Conservation (phyloP, 208 protist genomes). For the Wallacemonas sp. region DNA sequence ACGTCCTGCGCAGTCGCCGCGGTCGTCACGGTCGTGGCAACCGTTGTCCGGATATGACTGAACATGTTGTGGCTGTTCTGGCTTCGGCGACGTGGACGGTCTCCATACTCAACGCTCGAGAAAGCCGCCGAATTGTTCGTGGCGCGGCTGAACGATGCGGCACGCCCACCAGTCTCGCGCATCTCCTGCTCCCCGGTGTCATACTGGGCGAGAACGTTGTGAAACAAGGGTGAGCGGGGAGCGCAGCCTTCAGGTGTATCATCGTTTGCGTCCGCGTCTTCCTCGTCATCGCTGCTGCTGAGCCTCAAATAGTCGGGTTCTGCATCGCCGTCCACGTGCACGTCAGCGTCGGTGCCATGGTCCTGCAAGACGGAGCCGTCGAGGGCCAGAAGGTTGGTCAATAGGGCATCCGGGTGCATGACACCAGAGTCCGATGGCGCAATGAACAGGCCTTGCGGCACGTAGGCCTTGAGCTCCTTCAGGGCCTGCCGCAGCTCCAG, state of each 20-base stretch:
- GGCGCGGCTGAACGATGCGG: not conserved
- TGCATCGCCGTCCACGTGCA: slow-evolving; percentile 13
- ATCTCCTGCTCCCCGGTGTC: no score
- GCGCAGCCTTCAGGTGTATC: no score
- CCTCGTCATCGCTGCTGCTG: not conserved
- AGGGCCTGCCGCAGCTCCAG: slow-evolving; percentile 39
- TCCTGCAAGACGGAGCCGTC: not conserved
- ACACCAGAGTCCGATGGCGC: slow-evolving; percentile 12
- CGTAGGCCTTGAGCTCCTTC: slow-evolving; percentile 46
- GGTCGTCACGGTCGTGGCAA: not conserved
- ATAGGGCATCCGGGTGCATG: slow-evolving; percentile 6
- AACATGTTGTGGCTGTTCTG: not conserved
- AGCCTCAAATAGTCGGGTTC: not conserved
- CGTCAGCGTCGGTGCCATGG: not conserved
- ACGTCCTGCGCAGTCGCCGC: slow-evolving; percentile 1
- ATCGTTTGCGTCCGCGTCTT: not conserved
- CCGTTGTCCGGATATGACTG: not conserved
- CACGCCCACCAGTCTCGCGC: not conserved
- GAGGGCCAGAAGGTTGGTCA: slow-evolving; percentile 2
- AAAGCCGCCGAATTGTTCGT: not conserved
- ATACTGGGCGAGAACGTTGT: no score
- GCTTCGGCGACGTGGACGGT: not conserved
- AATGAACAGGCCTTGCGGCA: slow-evolving; percentile 47
- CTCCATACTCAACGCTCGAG: not conserved
- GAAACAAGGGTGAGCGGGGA: no score